Evolutionary conservation across 2,329 filamentous ascomycete genomes (phyloP).

Genomic region (Penicillium sp.): DNA sequence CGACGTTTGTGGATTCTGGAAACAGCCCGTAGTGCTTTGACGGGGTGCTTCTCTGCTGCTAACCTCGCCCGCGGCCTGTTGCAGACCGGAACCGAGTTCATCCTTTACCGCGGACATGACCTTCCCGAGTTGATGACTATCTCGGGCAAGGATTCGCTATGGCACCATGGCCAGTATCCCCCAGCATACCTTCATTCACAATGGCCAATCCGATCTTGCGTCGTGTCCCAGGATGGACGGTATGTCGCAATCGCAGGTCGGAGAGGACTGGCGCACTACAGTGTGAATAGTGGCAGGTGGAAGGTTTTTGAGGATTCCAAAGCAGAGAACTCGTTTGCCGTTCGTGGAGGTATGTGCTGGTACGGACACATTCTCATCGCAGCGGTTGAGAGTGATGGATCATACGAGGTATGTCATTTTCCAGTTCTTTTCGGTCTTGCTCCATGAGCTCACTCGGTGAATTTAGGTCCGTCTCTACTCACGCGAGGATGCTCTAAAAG

Average conservation of each 20-base stretch:
- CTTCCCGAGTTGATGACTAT: conserved; percentile 87
- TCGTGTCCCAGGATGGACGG: conserved; percentile 87
- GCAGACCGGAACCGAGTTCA: conserved; percentile 83
- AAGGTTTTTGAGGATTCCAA: conserved; percentile 84
- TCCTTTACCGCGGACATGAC: conserved; percentile 93
- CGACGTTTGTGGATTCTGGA: conserved; percentile 85
- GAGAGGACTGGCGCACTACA: conserved; percentile 92
- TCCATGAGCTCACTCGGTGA: conserved; percentile 13
- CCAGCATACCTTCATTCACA: conserved; percentile 84
- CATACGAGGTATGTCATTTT: conserved; percentile 65
- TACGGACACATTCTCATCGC: conserved; percentile 94
- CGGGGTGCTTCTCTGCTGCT: conserved; percentile 86
- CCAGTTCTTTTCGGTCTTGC: neutral
- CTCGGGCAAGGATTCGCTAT: conserved; percentile 89
- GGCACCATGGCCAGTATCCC: conserved; percentile 90
- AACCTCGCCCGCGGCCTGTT: conserved; percentile 89
- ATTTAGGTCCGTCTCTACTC: conserved; percentile 82
- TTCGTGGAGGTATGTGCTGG: conserved; percentile 98
- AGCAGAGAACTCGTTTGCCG: conserved; percentile 86
- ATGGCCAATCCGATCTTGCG: conserved; percentile 87
- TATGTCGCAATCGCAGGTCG: conserved; percentile 97
- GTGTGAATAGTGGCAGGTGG: conserved; percentile 91
- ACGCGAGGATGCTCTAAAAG: conserved; percentile 78
- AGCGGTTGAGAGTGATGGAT: conserved; percentile 82
- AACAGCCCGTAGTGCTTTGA: conserved; percentile 91